Conservation (phyloP, 2,329 filamentous ascomycete species). For the Rutstroemia sp. region DNA sequence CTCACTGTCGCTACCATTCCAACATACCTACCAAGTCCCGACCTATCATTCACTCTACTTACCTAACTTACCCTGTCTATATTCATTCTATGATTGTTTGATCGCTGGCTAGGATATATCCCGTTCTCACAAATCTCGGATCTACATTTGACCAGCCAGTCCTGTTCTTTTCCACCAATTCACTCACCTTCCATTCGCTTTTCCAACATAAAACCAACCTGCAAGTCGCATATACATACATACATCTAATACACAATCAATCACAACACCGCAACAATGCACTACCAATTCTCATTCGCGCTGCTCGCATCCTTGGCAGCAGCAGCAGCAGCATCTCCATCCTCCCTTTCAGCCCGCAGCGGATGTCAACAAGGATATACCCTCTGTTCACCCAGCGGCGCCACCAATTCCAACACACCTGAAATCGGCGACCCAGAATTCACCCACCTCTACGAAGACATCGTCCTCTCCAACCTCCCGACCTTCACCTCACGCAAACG, state of each 20-base stretch:
- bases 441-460: constrained; percentile 26
- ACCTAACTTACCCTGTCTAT: no score
- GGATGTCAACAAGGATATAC: constrained; percentile 24
- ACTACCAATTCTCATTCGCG: background rate
- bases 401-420: constrained; percentile 21
- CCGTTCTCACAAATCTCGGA: background rate
- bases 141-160: background rate
- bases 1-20: no score
- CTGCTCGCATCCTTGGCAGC: constrained; percentile 4
- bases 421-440: constrained; percentile 26
- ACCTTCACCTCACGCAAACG: constrained; percentile 11
- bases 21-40: no score
- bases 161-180: background rate
- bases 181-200: background rate
- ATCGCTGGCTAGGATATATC: no score
- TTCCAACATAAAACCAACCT: background rate
- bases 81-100: no score
- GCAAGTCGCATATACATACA: background rate
- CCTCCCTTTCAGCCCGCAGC: background rate
- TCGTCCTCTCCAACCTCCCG: constrained; percentile 28
- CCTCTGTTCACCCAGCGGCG: constrained; percentile 28
- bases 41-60: no score
- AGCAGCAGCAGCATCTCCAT: background rate
- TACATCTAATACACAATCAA: background rate
- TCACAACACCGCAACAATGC: background rate